Evolutionary conservation across 179 eudicot genomes (phyloP).

Genomic region (Silene noctiflora): DNA sequence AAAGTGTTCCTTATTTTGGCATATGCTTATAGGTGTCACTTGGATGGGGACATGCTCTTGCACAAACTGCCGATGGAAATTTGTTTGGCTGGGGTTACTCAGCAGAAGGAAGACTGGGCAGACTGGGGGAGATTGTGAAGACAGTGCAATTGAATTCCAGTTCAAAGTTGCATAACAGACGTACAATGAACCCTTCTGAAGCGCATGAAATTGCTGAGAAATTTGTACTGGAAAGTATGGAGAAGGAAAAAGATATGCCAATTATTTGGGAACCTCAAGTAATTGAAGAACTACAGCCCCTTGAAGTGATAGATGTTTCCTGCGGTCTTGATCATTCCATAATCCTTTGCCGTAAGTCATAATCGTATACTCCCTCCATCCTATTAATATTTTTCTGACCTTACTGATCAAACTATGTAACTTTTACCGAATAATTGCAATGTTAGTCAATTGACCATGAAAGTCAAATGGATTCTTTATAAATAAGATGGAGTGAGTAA

Average conservation of each 20-base stretch:
- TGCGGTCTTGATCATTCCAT: slow-evolving; percentile 94
- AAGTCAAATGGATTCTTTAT: background rate
- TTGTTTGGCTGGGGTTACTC: slow-evolving; percentile 96
- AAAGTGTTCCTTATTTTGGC: slow-evolving; percentile 9
- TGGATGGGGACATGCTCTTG: slow-evolving; percentile 97
- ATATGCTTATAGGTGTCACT: slow-evolving; percentile 58
- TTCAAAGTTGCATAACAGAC: slow-evolving; percentile 26
- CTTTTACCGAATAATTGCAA: background rate
- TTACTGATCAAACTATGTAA: background rate
- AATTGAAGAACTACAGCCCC: slow-evolving; percentile 48
- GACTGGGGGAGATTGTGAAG: slow-evolving; percentile 46
- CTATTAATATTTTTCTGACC: background rate
- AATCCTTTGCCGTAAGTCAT: slow-evolving; percentile 66
- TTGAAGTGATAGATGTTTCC: slow-evolving; percentile 55
- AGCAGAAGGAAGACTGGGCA: slow-evolving; percentile 90
- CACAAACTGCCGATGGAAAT: slow-evolving; percentile 66
- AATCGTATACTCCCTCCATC: background rate
- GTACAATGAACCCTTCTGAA: slow-evolving; percentile 33
- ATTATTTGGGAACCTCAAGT: slow-evolving; percentile 75
- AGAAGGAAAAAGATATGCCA: slow-evolving; percentile 94
- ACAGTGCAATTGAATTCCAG: slow-evolving; percentile 60
- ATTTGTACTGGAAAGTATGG: slow-evolving; percentile 63
- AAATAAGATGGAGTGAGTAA: too few relatives aligned
- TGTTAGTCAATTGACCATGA: background rate
- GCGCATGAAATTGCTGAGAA: slow-evolving; percentile 63